A percentile compares a stretch with the other conserved stretches of the same genome.
These are phyloP conservation scores for Mucuna pruriens DNA, from an alignment of 306 rosid species.

Conservation along the genomic window DNA sequence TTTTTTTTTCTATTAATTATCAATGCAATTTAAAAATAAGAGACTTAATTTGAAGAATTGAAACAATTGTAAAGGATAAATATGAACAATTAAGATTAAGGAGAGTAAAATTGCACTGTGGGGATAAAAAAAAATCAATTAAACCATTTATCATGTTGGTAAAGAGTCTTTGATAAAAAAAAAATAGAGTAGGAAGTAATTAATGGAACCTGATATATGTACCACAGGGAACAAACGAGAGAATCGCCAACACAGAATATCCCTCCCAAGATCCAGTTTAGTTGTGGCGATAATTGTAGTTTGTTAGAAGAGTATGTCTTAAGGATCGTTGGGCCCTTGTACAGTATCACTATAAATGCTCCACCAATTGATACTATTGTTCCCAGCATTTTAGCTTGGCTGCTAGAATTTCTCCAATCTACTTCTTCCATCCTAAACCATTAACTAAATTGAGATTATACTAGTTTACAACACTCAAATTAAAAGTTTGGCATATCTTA, in stretches of 20 bases:
- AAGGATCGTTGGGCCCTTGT: constrained; percentile 53
- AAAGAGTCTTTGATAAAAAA: background rate
- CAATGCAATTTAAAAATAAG: background rate
- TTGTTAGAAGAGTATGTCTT: background rate
- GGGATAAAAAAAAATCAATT: background rate
- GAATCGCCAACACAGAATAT: constrained; percentile 39
- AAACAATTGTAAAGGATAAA: background rate
- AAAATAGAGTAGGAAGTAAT: background rate
- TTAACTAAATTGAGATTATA: constrained; percentile 4
- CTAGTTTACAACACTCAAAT: background rate
- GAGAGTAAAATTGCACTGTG: background rate
- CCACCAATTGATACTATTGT: constrained; percentile 51
- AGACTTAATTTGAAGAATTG: background rate
- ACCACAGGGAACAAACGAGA: constrained; percentile 44
- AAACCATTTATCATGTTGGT: background rate
- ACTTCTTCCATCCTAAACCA: constrained; percentile 56
- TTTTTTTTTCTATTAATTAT: no score
- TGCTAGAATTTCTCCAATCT: constrained; percentile 44
- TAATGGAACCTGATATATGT: constrained; percentile 47
- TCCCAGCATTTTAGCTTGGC: constrained; percentile 57
- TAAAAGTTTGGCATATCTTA: background rate
- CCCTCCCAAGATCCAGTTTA: constrained; percentile 47
- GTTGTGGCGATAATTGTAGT: constrained; percentile 33
- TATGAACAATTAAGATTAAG: background rate
- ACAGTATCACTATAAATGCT: constrained; percentile 54